Percentiles rank a stretch among this genome's conserved stretches.
Evolutionary conservation across 164 flowering plant genomes (phyloP).

Genomic region (Vitis rotundifolia): DNA sequence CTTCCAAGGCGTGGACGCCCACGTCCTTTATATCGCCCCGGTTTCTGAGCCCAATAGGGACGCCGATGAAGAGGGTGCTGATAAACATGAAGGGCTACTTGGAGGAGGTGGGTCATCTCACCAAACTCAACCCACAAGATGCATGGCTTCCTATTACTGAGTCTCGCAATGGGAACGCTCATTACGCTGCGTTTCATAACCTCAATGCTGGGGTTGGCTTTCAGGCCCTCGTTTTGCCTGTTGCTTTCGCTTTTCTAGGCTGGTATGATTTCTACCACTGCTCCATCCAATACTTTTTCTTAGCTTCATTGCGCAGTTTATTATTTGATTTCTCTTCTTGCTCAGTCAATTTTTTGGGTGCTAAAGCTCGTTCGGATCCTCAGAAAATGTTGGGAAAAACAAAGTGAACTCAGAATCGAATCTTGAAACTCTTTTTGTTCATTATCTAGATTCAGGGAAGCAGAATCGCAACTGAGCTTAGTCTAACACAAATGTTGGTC

Average conservation of each 20-base stretch:
- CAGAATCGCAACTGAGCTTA: too few relatives aligned
- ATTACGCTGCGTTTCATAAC: slow-evolving; percentile 97
- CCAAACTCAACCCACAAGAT: slow-evolving; percentile 96
- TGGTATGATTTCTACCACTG: slow-evolving; percentile 43
- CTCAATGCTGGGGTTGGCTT: slow-evolving; percentile 96
- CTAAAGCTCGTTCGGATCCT: too few relatives aligned
- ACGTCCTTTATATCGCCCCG: slow-evolving; percentile 91
- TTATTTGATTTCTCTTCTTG: too few relatives aligned
- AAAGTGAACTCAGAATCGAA: too few relatives aligned
- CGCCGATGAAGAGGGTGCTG: slow-evolving; percentile 94
- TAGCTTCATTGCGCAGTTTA: too few relatives aligned
- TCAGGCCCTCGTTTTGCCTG: slow-evolving; percentile 91
- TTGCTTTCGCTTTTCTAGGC: slow-evolving; percentile 91
- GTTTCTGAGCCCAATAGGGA: slow-evolving; percentile 93
- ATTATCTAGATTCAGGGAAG: too few relatives aligned
- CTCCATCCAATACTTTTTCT: neutral
- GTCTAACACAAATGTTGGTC: too few relatives aligned
- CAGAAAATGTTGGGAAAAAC: too few relatives aligned
- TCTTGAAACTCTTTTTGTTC: too few relatives aligned
- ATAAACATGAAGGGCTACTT: slow-evolving; percentile 92
- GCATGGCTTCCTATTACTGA: slow-evolving; percentile 99
- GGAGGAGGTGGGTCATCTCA: slow-evolving; percentile 94
- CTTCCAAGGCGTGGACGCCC: slow-evolving; percentile 75
- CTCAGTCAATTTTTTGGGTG: too few relatives aligned
- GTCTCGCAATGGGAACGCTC: slow-evolving; percentile 95